A percentile compares a stretch with the other conserved stretches of the same genome.
phyloP scores from a whole-genome alignment of 805 yeast genomes.

The Limtongozyma cylindracea region DNA sequence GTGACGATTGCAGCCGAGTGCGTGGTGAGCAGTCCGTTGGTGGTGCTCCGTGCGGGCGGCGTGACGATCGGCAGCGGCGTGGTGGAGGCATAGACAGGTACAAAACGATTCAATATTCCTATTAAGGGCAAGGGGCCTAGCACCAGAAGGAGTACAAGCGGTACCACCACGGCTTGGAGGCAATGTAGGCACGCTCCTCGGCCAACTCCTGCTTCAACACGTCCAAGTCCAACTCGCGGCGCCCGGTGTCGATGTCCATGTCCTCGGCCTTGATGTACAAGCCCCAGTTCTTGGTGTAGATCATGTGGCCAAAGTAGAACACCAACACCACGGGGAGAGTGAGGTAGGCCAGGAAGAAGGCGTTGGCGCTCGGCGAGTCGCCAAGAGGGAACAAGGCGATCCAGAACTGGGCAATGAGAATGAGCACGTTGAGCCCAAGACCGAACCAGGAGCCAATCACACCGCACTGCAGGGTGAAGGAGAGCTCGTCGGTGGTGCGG shows the following conservation, averaged over 20 bases:
- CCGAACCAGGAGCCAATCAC: constrained; percentile 44
- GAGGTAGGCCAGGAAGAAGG: constrained; percentile 42
- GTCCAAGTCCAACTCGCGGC: constrained; percentile 28
- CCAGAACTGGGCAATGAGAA: constrained; percentile 64
- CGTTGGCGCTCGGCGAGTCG: constrained; percentile 19
- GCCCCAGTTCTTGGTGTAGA: constrained; percentile 15
- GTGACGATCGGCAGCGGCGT: constrained; percentile 9
- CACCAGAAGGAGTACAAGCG: constrained; percentile 36
- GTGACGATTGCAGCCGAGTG: no score
- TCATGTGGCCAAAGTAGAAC: constrained; percentile 30
- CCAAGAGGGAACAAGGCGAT: constrained; percentile 52
- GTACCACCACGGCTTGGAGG: constrained; percentile 17
- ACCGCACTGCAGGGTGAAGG: constrained; percentile 45
- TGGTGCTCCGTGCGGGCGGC: constrained; percentile 50
- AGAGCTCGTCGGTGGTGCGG: constrained; percentile 39
- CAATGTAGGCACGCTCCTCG: constrained; percentile 26
- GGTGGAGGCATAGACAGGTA: no score
- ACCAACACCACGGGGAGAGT: constrained; percentile 35
- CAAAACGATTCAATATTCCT: no score
- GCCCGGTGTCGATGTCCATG: constrained; percentile 12
- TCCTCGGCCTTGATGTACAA: constrained; percentile 8
- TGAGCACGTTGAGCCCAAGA: constrained; percentile 23
- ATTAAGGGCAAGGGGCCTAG: no score
- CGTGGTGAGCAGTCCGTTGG: constrained; percentile 26
- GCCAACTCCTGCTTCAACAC: constrained; percentile 22